phyloP scores from a whole-genome alignment of 164 flowering plant genomes.

The Umbellularia californica region DNA sequence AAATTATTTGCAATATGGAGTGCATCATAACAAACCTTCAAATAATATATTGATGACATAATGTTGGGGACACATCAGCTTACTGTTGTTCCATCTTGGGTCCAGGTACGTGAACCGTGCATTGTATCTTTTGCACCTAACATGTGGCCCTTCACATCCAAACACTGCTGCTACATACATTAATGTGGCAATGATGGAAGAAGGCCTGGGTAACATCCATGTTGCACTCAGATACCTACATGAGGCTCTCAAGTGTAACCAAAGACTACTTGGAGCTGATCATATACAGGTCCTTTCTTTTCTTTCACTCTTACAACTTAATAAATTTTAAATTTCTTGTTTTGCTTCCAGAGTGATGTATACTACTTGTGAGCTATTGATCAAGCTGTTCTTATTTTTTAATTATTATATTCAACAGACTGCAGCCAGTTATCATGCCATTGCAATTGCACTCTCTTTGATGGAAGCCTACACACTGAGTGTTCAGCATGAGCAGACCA shows the following conservation, averaged over 20 bases:
- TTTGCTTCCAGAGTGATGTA: not conserved
- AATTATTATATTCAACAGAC: slow-evolving; percentile 42
- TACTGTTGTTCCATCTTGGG: slow-evolving; percentile 4
- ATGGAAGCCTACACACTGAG: slow-evolving; percentile 95
- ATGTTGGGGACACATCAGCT: not conserved
- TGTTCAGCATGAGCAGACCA: slow-evolving; percentile 95
- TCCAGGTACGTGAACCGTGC: slow-evolving; percentile 94
- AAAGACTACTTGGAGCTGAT: slow-evolving; percentile 89
- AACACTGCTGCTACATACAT: slow-evolving; percentile 96
- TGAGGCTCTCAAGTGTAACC: slow-evolving; percentile 92
- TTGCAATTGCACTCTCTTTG: slow-evolving; percentile 91
- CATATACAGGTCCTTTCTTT: slow-evolving; percentile 72
- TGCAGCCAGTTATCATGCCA: slow-evolving; percentile 97
- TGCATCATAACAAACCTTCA: not conserved
- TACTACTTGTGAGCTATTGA: not conserved
- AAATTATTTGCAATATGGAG: not conserved
- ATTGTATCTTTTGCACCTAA: slow-evolving; percentile 80
- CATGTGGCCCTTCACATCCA: slow-evolving; percentile 95
- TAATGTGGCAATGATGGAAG: slow-evolving; percentile 99
- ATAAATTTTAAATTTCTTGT: not conserved
- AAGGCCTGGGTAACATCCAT: slow-evolving; percentile 90
- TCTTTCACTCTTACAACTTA: not conserved
- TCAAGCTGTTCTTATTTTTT: slow-evolving; percentile 1
- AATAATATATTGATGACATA: not conserved
- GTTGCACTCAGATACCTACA: slow-evolving; percentile 92